Conservation (phyloP, 78 protist species). For the Dictyostelium discoideum region DNA sequence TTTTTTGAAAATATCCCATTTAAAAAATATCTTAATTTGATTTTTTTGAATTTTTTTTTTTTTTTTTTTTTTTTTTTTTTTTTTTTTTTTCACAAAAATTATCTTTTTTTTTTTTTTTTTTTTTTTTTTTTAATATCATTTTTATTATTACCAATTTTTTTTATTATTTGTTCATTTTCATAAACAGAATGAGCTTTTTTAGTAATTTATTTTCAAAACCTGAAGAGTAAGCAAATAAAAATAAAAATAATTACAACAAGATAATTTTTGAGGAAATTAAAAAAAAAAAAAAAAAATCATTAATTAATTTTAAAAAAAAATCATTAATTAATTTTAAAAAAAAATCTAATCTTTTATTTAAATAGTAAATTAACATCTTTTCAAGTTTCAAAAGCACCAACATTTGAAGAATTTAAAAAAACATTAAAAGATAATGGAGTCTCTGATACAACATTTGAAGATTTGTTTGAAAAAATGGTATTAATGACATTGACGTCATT, state of each 20-base stretch:
- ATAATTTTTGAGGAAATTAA: neutral
- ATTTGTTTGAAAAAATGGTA: neutral
- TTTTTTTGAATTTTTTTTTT: too few relatives aligned
- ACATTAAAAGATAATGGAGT: conserved; percentile 15
- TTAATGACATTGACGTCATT: neutral
- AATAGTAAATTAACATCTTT: neutral
- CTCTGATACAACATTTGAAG: neutral
- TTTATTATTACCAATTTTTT: too few relatives aligned
- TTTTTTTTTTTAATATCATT: too few relatives aligned
- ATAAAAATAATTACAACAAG: too few relatives aligned
- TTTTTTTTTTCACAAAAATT: too few relatives aligned
- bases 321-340: too few relatives aligned
- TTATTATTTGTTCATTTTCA: neutral
- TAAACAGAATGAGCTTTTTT: neutral
- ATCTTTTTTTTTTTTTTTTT: too few relatives aligned
- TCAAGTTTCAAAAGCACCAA: neutral
- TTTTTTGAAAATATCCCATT: neutral
- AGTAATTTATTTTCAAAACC: neutral
- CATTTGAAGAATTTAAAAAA: conserved; percentile 19
- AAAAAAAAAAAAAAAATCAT: too few relatives aligned
- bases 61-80: too few relatives aligned
- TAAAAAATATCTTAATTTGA: neutral
- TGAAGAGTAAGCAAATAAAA: neutral
- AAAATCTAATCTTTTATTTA: too few relatives aligned
- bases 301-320: too few relatives aligned